Evolutionary conservation across 2,329 filamentous ascomycete species (phyloP), one percentile per base, ranked within the genome.

Genomic region (Diplodia corticola): DNA sequence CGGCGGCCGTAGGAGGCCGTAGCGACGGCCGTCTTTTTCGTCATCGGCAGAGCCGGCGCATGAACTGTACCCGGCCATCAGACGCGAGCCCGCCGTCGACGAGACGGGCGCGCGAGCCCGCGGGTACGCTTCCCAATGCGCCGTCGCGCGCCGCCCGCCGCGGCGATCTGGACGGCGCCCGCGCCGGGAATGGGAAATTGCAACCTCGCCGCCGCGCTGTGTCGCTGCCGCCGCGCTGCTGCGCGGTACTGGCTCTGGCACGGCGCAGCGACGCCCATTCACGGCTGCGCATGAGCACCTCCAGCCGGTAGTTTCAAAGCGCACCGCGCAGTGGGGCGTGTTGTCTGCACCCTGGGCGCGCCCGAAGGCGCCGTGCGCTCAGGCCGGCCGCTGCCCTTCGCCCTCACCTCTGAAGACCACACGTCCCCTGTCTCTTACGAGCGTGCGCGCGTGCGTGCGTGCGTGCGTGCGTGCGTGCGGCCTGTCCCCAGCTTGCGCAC

Each of bases 401-500:
- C 46, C 22, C 48, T 33, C 33, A 9, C 6, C n/a, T 17, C 13
- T 24, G n/a, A 20, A 44, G 35, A 46, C 59, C 46, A 48, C 40
- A 46, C 37, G 37, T 60, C 55, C 55, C 55, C 55, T 60, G 37
- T 28, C 57, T n/a, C 57, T 35, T 46, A 49, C 57, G 44, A 49
- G 40, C 40, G 40, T 44, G 33, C 33, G 33, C 12, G 40, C 40
- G 40, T 15, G 57, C 48, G 35, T 40, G 30, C 60, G 60, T n/a
- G 40, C 40, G 40, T 44, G 33, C 33, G 33, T 35, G 40, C 40
- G 40, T 15, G 57, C 48, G 35, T 40, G 30, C 60, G 60, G 60
- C 60, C 60, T 63, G 60, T 53, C 60, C 49, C 30, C 55, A 63
- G 48, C 59, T 48, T 61, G 22, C 46, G 17, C 28, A 26, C 54